Conservation (phyloP, 2,329 filamentous ascomycete species). For the Exophiala aquamarina region DNA sequence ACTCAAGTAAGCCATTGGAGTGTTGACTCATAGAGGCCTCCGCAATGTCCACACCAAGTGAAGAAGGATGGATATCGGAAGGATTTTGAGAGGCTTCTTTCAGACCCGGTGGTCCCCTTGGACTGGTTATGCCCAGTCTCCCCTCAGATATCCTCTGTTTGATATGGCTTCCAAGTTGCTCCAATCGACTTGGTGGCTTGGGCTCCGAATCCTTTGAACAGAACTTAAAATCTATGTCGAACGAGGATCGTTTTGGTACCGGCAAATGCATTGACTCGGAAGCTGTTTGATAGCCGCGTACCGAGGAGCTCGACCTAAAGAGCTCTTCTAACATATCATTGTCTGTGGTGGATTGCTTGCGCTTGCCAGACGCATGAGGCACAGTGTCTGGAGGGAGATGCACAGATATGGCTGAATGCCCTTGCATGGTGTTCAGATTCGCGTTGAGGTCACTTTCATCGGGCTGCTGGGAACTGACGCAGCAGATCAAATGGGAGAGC, state of each 20-base stretch:
- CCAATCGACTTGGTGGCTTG: conserved; percentile 17
- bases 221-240: conserved; percentile 20
- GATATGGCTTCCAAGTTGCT: conserved; percentile 23
- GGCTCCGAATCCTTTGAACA: conserved; percentile 4
- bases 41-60: conserved; percentile 2
- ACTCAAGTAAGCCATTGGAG: conserved; percentile 23
- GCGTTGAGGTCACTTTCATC: conserved; percentile 8
- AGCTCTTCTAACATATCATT: conserved; percentile 19
- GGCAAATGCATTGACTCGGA: conserved; percentile 6
- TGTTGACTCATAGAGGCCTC: conserved; percentile 17
- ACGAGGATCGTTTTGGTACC: conserved; percentile 11
- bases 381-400: conserved; percentile 14
- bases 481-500: conserved; percentile 16
- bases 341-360: conserved; percentile 12
- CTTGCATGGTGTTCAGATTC: conserved; percentile 13
- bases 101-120: conserved; percentile 7
- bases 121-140: conserved; percentile 23
- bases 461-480: conserved; percentile 7
- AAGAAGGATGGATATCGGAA: neutral
- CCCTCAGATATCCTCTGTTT: conserved; percentile 27
- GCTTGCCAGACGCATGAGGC: conserved; percentile 15
- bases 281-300: conserved; percentile 24
- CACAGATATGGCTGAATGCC: conserved; percentile 17
- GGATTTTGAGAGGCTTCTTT: conserved; percentile 3
- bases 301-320: conserved; percentile 23